Conservation (phyloP, 371 early-diverging fungal species). For the Chytridium lagenaria region DNA sequence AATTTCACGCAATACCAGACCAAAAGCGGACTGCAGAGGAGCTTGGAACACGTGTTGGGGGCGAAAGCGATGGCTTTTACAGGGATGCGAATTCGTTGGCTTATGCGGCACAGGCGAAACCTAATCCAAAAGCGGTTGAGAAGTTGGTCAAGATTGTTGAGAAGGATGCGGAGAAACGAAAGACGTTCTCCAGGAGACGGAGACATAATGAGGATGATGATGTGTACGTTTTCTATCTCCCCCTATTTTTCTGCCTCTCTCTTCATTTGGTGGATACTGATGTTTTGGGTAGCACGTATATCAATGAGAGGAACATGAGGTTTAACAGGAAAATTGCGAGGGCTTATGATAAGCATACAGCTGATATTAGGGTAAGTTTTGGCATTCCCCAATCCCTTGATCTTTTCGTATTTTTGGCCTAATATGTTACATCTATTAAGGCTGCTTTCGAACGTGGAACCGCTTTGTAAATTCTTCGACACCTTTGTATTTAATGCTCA, state of each 20-base stretch:
- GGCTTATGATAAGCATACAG: constrained; percentile 90
- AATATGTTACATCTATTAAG: constrained; percentile 10
- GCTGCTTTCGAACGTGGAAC: constrained; percentile 54
- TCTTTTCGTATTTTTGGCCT: no score
- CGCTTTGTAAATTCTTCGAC: no score
- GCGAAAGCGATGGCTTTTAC: constrained; percentile 48
- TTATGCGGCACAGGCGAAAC: constrained; percentile 70
- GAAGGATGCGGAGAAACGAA: constrained; percentile 77
- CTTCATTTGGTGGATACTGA: no score
- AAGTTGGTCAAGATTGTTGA: constrained; percentile 75
- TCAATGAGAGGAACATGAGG: constrained; percentile 93
- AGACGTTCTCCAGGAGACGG: constrained; percentile 75
- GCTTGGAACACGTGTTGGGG: constrained; percentile 52
- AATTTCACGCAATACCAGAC: constrained; percentile 76
- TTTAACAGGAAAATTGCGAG: constrained; percentile 95
- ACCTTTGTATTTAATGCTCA: no score
- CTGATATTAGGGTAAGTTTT: constrained; percentile 82
- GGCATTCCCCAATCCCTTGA: no score
- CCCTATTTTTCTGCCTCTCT: neutral
- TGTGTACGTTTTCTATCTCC: constrained; percentile 54
- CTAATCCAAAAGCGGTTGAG: constrained; percentile 71
- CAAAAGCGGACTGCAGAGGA: constrained; percentile 59
- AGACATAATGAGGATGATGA: constrained; percentile 80
- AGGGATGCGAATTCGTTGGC: constrained; percentile 73
- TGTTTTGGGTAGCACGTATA: constrained; percentile 84